These are phyloP conservation scores for Eremothecium sinecaudum DNA, from an alignment of 1,139 yeast genomes.

Conservation along the genomic window DNA sequence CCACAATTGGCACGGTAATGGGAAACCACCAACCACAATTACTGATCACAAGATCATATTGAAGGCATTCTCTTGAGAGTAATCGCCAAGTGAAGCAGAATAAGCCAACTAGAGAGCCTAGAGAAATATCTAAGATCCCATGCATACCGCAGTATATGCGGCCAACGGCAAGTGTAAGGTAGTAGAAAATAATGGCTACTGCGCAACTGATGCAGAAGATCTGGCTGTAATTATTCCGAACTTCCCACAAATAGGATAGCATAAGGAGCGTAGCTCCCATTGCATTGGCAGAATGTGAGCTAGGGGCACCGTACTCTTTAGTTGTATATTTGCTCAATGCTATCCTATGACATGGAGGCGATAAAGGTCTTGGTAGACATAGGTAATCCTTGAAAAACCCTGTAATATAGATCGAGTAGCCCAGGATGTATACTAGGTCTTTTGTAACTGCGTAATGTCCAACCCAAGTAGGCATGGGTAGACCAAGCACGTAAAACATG, in stretches of 20 bases:
- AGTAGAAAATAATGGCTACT: slow-evolving; percentile 38
- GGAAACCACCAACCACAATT: slow-evolving; percentile 32
- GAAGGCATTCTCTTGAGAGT: slow-evolving; percentile 13
- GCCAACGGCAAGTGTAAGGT: slow-evolving; percentile 62
- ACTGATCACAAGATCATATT: slow-evolving; percentile 23
- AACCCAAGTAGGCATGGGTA: slow-evolving; percentile 82
- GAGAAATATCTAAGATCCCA: slow-evolving; percentile 67
- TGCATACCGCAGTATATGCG: slow-evolving; percentile 96
- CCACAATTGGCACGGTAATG: slow-evolving; percentile 34
- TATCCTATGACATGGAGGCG: slow-evolving; percentile 86
- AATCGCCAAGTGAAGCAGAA: slow-evolving; percentile 38
- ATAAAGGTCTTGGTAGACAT: slow-evolving; percentile 84
- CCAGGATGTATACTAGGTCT: slow-evolving; percentile 63
- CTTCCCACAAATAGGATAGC: slow-evolving; percentile 14
- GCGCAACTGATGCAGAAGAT: neutral
- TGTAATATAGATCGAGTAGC: slow-evolving; percentile 71
- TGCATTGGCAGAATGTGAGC: slow-evolving; percentile 90
- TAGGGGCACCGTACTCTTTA: slow-evolving; percentile 90
- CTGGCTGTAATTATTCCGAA: slow-evolving; percentile 2
- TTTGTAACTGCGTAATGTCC: slow-evolving; percentile 55
- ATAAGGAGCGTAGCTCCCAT: slow-evolving; percentile 50
- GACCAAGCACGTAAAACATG: slow-evolving; percentile 80
- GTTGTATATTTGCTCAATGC: slow-evolving; percentile 86
- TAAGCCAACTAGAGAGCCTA: slow-evolving; percentile 60
- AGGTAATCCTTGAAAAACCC: slow-evolving; percentile 76